Evolutionary conservation across 2,329 filamentous ascomycete genomes (phyloP), one percentile per base, ranked within the genome.

Genomic region (Cladorrhinum sp.): DNA sequence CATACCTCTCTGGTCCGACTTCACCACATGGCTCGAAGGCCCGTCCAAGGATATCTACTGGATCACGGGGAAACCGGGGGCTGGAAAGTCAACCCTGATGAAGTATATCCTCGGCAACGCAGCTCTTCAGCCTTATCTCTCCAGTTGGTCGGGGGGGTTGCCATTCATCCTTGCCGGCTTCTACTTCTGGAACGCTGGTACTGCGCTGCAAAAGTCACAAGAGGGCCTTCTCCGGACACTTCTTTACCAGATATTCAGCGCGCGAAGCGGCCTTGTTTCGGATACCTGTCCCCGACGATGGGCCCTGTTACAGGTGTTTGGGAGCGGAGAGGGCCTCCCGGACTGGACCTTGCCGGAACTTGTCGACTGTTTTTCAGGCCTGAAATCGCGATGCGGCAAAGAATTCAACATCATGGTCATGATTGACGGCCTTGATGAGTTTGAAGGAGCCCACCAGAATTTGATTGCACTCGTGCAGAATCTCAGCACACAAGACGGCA

Each of bases 371-470:
- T 49, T 49, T 12, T 3, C 3, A 20, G 18, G 8, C 3, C 20
- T 49, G 45, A 8, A 8, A 22, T 49, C 45, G 2, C 45, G 20
- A 3, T 22, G 6, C 6, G 45, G 45, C 8, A 7, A 7, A 4
- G 4, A 2, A 8, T 22, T 49, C 45, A 20, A 24, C 3, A 12
- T 54, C 2, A 62, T 38, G 4, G 49, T 68, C 10, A 49, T 68
- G n/a, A 63, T 68, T 12, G 68, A 66, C 20, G 66, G 66, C 1
- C 16, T 57, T 18, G 55, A 57, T 36, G 55, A 57, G 18, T 57
- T 57, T 24, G 38, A 57, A 3, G 45, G 45, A 6, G 56, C 64
- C 9, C 61, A 65, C 36, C 38, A 32, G 9, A n/a, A 53, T 50
- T 41, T 64, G 24, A n/a, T 63, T 8, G 54, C 54, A 13, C 32